Percentiles rank a stretch among this genome's conserved stretches.
phyloP scores from a whole-genome alignment of 352 stramenopile species.

The Thalassiosira exigua region DNA sequence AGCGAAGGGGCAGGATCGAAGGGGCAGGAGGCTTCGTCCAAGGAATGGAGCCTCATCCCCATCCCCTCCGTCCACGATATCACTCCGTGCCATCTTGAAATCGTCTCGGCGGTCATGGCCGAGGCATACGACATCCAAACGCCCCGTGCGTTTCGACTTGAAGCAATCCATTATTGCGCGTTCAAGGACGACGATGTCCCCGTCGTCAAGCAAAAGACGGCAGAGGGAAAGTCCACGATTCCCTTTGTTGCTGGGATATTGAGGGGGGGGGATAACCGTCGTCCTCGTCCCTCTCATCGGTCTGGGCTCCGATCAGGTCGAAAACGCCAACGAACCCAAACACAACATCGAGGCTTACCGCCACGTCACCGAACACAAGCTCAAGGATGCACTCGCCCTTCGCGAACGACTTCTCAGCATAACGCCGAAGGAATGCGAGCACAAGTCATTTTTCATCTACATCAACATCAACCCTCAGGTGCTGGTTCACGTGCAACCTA shows the following conservation, averaged over 20 bases:
- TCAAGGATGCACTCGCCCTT: neutral
- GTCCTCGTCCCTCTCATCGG: conserved; percentile 21
- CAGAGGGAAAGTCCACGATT: conserved; percentile 22
- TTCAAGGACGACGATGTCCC: neutral
- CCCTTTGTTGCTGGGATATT: conserved; percentile 3
- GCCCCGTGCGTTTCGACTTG: neutral
- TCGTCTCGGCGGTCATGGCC: neutral
- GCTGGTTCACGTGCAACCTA: too few species aligned
- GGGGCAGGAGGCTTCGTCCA: too few species aligned
- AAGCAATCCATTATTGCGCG: neutral
- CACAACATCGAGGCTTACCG: conserved; percentile 27
- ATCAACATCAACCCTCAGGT: conserved; percentile 30
- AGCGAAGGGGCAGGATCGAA: too few species aligned
- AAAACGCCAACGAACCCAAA: neutral
- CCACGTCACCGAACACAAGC: conserved; percentile 23
- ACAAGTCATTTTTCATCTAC: conserved; percentile 26
- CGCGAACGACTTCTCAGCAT: neutral
- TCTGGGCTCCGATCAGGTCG: conserved; percentile 20
- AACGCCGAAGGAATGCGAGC: neutral
- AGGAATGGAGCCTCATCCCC: too few species aligned
- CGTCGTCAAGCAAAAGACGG: conserved; percentile 21
- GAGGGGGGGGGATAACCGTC: conserved; percentile 11
- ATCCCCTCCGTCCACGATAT: too few species aligned
- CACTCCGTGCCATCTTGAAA: neutral
- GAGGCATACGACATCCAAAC: neutral